Evolutionary conservation across 208 protist species (phyloP), one percentile per base, ranked within the genome.

Genomic region (Phytomonas serpens): DNA sequence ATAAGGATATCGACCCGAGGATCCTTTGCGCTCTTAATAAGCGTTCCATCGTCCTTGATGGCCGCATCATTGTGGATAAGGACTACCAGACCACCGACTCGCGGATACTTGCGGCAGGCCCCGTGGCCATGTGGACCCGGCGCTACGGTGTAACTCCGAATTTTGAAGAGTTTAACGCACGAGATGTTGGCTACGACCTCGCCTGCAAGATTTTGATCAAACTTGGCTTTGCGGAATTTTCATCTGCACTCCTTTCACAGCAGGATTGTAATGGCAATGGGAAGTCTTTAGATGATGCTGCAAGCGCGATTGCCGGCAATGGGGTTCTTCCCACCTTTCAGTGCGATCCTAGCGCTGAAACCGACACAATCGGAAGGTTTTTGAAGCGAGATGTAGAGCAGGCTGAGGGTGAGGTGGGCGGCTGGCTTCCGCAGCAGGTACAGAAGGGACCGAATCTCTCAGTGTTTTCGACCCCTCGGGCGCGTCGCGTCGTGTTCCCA

Each of bases 101-200:
- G 10, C 67, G 72, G 30, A 81, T 97, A 57, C 90, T 92, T 64
- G 89, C 94, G 30, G 92, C 88, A 23, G 94, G 93, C 0, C 90
- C 94, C n/a, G 88, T 97, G 11, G 88, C 94, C 32, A 97, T 96
- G 91, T 97, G 95, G 80, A 95, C 89, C 4, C 89, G 94, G 19
- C 85, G 94, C 62, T 97, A 96, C 79, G 94, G 94, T 10, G 80
- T 81, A 23, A 93, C 86, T 14, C 77, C 83, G 38, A 77, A 76
- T 27, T 96, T 97, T 69, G 94, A 97, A 61, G 76, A 86, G 36
- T 96, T 89, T 78, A 93, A 87, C 65, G 83, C 92, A 2, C 71
- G 79, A 11, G 94, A 97, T 67, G 88, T 97, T 16, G 94, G 92
- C 40, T 52, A 51, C 23, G 84, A 93, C 68, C 67, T 97, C 37